Evolutionary conservation across 192 early-diverging fungal species (phyloP).

Genomic region (Allomyces macrogynus): DNA sequence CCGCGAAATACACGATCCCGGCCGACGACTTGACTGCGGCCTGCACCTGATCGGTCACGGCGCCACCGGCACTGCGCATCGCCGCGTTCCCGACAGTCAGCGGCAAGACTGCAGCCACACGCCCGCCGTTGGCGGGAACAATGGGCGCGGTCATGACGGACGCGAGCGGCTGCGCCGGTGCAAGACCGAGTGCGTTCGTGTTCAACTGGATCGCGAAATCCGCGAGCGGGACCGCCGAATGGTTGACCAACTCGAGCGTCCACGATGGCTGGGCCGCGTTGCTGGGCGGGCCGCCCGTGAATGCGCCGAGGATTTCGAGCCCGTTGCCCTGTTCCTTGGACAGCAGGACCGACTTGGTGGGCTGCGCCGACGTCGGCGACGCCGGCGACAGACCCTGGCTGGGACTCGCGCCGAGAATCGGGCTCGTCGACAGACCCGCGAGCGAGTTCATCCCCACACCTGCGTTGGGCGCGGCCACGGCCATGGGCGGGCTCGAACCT

Average conservation of each 20-base stretch:
- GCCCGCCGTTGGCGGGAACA: not conserved
- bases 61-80: not conserved
- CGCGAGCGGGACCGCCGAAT: not conserved
- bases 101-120: not conserved
- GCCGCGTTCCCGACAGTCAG: not conserved
- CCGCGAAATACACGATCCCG: not conserved
- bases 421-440: not conserved
- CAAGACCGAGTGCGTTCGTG: not conserved
- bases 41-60: not conserved
- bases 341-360: not conserved
- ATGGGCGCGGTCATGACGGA: not conserved
- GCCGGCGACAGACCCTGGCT: not conserved
- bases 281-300: not conserved
- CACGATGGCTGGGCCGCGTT: not conserved
- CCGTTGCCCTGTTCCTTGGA: no score
- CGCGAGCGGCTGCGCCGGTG: not conserved
- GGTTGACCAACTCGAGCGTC: not conserved
- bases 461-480: no score
- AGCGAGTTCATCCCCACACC: no score
- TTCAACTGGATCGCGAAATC: not conserved
- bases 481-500: not conserved
- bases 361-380: not conserved
- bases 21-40: not conserved
- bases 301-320: not conserved
- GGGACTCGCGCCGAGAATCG: not conserved